Conservation (phyloP, 352 stramenopile genomes). For the Lagenidium giganteum region DNA sequence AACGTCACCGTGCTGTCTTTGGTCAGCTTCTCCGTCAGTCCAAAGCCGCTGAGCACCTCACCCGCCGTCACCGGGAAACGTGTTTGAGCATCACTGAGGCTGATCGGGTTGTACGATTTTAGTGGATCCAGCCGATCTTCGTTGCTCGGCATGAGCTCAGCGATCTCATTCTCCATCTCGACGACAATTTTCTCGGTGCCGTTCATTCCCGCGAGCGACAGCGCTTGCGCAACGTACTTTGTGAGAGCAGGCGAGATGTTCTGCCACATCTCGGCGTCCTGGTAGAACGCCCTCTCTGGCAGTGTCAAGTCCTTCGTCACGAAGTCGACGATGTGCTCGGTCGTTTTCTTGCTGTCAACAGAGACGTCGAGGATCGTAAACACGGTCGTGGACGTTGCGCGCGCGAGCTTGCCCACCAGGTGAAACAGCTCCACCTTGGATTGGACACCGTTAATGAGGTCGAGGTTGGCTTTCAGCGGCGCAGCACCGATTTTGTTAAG, state of each 20-base stretch:
- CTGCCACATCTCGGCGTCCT: slow-evolving; percentile 41
- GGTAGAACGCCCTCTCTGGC: slow-evolving; percentile 88
- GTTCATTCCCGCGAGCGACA: slow-evolving; percentile 21
- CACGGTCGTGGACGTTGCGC: slow-evolving; percentile 67
- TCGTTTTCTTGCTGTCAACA: slow-evolving; percentile 62
- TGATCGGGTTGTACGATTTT: slow-evolving; percentile 82
- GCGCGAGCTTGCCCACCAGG: slow-evolving; percentile 14
- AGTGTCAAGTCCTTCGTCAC: slow-evolving; percentile 64
- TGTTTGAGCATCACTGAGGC: slow-evolving; percentile 36
- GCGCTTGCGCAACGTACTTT: slow-evolving; percentile 28
- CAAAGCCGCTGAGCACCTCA: slow-evolving; percentile 24
- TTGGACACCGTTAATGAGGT: not conserved
- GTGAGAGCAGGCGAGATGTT: slow-evolving; percentile 25
- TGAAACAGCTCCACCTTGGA: slow-evolving; percentile 14
- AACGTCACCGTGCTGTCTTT: slow-evolving; percentile 32
- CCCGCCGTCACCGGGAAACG: slow-evolving; percentile 44
- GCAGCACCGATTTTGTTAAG: slow-evolving; percentile 4
- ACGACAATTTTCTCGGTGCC: slow-evolving; percentile 43
- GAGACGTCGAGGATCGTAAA: slow-evolving; percentile 31
- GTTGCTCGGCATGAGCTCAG: slow-evolving; percentile 51
- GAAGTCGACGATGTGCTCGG: slow-evolving; percentile 65
- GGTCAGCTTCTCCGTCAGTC: slow-evolving; percentile 31
- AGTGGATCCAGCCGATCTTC: slow-evolving; percentile 56
- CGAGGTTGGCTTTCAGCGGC: slow-evolving; percentile 6
- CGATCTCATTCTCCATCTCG: slow-evolving; percentile 61